phyloP scores from a whole-genome alignment of 208 protist genomes.

The Acanthamoeba rhysodes region DNA sequence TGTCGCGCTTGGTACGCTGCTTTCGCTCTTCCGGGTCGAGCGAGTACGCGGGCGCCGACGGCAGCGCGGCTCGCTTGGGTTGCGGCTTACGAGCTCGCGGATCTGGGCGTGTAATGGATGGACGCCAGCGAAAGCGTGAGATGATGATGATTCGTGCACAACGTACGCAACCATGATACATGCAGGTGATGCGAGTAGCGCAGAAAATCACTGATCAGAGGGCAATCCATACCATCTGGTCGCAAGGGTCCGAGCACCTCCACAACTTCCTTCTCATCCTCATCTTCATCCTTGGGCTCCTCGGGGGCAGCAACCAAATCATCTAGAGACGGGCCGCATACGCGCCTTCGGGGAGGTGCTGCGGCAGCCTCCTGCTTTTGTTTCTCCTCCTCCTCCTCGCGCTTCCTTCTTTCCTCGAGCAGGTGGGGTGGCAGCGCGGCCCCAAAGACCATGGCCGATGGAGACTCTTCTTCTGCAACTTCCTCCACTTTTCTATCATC shows the following conservation, averaged over 20 bases:
- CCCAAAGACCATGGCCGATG: slow-evolving; percentile 11
- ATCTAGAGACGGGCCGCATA: not conserved
- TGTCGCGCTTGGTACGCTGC: slow-evolving; percentile 55
- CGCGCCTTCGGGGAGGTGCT: not conserved
- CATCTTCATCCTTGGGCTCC: not conserved
- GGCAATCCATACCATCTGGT: not conserved
- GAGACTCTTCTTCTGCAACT: not conserved
- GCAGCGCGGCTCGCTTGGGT: not conserved
- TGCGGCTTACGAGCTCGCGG: slow-evolving; percentile 28
- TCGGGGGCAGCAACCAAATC: slow-evolving; percentile 3
- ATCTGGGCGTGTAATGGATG: not conserved
- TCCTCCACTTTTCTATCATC: not conserved
- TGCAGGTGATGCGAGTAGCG: not conserved
- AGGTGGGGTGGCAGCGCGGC: slow-evolving; percentile 10
- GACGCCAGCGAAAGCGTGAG: not conserved
- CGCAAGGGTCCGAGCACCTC: not conserved
- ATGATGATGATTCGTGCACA: no score
- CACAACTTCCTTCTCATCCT: slow-evolving; percentile 3
- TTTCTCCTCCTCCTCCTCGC: slow-evolving; percentile 19
- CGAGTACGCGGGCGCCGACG: not conserved
- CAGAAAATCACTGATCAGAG: not conserved
- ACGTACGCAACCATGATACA: not conserved
- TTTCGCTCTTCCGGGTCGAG: slow-evolving; percentile 4
- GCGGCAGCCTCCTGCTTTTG: not conserved
- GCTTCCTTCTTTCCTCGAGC: slow-evolving; percentile 2